Conservation (phyloP, 2,329 filamentous ascomycete species). For the Epicoccum sorghinum region DNA sequence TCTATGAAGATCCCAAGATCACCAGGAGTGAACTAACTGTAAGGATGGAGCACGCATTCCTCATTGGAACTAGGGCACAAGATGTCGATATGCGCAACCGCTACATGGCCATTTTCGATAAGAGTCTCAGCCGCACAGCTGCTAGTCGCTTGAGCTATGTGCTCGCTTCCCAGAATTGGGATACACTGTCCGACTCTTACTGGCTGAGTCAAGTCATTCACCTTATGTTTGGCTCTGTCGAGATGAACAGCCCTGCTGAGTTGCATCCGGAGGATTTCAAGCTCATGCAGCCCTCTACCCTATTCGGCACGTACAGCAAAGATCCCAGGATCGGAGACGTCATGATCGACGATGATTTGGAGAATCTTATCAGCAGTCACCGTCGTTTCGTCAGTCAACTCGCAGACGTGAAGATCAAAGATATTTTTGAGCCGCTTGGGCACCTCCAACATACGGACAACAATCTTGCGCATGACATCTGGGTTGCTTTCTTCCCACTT, state of each 20-base stretch:
- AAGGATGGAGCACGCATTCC: slow-evolving; percentile 95
- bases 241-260: slow-evolving; percentile 79
- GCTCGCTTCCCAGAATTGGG: slow-evolving; percentile 93
- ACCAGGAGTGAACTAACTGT: slow-evolving; percentile 94
- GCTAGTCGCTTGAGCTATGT: slow-evolving; percentile 89
- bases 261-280: slow-evolving; percentile 86
- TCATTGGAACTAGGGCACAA: slow-evolving; percentile 90
- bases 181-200: slow-evolving; percentile 90
- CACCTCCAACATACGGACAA: slow-evolving; percentile 91
- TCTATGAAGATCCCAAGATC: slow-evolving; percentile 97
- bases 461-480: slow-evolving; percentile 83
- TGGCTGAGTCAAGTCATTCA: slow-evolving; percentile 97
- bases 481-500: slow-evolving; percentile 88
- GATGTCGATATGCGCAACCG: slow-evolving; percentile 97
- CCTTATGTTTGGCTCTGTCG: slow-evolving; percentile 86
- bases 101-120: slow-evolving; percentile 96
- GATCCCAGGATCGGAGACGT: slow-evolving; percentile 68
- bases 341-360: slow-evolving; percentile 83
- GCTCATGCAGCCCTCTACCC: slow-evolving; percentile 72
- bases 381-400: slow-evolving; percentile 84
- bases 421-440: slow-evolving; percentile 85
- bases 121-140: slow-evolving; percentile 89
- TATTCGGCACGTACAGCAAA: slow-evolving; percentile 75
- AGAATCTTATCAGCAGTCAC: slow-evolving; percentile 77
- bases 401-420: slow-evolving; percentile 83